These are phyloP conservation scores for Urochloa ruziziensis DNA, from an alignment of 176 grass and related monocot species.

Conservation along the genomic window DNA sequence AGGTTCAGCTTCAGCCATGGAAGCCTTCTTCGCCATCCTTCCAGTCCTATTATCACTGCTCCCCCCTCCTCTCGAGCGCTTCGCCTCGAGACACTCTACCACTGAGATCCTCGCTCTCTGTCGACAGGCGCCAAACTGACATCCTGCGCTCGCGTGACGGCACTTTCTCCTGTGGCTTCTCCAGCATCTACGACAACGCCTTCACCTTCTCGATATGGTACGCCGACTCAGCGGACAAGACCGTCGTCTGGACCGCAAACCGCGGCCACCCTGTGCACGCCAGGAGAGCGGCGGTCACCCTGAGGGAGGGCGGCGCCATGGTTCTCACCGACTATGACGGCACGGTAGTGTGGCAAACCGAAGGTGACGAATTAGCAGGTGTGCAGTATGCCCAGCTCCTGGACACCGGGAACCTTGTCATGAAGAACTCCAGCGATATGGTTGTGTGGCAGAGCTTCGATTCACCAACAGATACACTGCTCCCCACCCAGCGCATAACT, in stretches of 20 bases:
- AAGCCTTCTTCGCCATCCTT: background rate
- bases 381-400: background rate
- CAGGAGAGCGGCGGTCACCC: constrained; percentile 13
- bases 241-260: constrained; percentile 48
- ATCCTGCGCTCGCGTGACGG: background rate
- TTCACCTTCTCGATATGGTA: constrained; percentile 71
- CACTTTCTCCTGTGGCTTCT: constrained; percentile 54
- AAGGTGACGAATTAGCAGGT: background rate
- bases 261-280: constrained; percentile 29
- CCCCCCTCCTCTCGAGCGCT: background rate
- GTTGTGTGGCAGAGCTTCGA: constrained; percentile 17
- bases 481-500: background rate
- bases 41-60: background rate
- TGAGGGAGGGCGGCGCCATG: constrained; percentile 43
- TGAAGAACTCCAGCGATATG: background rate
- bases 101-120: background rate
- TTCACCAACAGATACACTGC: constrained; percentile 17
- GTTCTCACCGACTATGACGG: constrained; percentile 1
- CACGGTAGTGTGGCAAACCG: constrained; percentile 37
- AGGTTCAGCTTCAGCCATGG: background rate
- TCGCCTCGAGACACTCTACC: background rate
- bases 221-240: constrained; percentile 15
- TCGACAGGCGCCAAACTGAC: background rate
- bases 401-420: background rate
- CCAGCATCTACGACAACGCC: constrained; percentile 8